Percentiles rank a stretch among this genome's conserved stretches.
phyloP scores from a whole-genome alignment of 106 monocot genomes.

The Dioscorea zingiberensis region DNA sequence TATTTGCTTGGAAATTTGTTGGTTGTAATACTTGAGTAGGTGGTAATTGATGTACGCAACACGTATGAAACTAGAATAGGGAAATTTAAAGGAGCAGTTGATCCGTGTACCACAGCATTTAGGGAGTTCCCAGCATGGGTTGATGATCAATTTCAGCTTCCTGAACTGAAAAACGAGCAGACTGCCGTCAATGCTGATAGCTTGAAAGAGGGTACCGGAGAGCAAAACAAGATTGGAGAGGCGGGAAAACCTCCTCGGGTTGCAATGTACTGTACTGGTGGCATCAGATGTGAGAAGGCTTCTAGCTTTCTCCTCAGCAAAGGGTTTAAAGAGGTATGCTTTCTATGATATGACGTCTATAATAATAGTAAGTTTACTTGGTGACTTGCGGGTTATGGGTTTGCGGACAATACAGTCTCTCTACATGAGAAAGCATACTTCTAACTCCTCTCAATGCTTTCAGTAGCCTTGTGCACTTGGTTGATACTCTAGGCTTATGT shows the following conservation, averaged over 20 bases:
- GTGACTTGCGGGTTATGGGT: too few species aligned
- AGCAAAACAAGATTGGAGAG: constrained; percentile 1
- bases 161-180: constrained; percentile 6
- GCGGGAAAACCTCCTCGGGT: constrained; percentile 53
- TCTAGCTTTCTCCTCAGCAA: constrained; percentile 90
- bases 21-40: constrained; percentile 19
- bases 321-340: constrained; percentile 85
- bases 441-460: too few species aligned
- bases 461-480: too few species aligned
- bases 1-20: not conserved
- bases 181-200: not conserved
- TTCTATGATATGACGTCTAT: not conserved
- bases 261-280: constrained; percentile 98
- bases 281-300: constrained; percentile 97
- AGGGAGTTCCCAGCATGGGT: constrained; percentile 86
- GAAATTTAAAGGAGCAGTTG: constrained; percentile 88
- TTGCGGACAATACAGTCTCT: too few species aligned
- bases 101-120: constrained; percentile 79
- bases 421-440: too few species aligned
- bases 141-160: constrained; percentile 58
- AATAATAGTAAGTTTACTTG: too few species aligned
- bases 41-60: constrained; percentile 93
- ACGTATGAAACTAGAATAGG: constrained; percentile 88
- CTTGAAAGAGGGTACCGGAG: not conserved
- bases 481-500: too few species aligned